These are phyloP conservation scores for Gilbertella persicaria DNA, from an alignment of 371 early-diverging fungal species.

Conservation along the genomic window DNA sequence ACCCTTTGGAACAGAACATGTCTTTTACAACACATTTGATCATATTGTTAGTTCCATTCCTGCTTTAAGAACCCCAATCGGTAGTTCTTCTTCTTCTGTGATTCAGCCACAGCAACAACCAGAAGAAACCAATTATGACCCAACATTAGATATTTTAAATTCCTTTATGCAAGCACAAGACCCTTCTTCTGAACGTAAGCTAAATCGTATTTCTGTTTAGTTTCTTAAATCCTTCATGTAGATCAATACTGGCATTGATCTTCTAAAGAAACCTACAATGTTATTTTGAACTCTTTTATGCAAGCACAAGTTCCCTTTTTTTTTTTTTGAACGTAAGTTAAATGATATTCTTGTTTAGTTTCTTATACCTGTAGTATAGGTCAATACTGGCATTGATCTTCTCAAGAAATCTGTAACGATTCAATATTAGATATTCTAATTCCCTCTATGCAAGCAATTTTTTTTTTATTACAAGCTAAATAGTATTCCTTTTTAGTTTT, in stretches of 20 bases:
- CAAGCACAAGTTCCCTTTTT: conserved; percentile 1
- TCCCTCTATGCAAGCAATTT: too few relatives aligned
- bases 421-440: too few relatives aligned
- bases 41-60: conserved; percentile 12
- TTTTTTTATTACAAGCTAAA: conserved; percentile 1
- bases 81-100: not conserved
- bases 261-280: too few relatives aligned
- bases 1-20: conserved; percentile 13
- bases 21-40: conserved; percentile 8
- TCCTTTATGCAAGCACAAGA: conserved; percentile 13
- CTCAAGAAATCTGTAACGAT: too few relatives aligned
- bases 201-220: not conserved
- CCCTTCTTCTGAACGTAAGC: conserved; percentile 5
- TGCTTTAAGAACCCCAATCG: conserved; percentile 16
- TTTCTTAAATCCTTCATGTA: not conserved
- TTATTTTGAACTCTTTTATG: conserved; percentile 12
- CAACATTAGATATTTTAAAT: not conserved
- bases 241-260: conserved; percentile 8
- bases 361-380: not conserved
- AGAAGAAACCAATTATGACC: conserved; percentile 6
- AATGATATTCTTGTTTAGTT: not conserved
- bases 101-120: not conserved
- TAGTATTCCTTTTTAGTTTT: not conserved
- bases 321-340: conserved; percentile 1
- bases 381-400: conserved; percentile 8